These are phyloP conservation scores for Pichia nanzhaoensis DNA, from an alignment of 805 yeast genomes.

Conservation along the genomic window DNA sequence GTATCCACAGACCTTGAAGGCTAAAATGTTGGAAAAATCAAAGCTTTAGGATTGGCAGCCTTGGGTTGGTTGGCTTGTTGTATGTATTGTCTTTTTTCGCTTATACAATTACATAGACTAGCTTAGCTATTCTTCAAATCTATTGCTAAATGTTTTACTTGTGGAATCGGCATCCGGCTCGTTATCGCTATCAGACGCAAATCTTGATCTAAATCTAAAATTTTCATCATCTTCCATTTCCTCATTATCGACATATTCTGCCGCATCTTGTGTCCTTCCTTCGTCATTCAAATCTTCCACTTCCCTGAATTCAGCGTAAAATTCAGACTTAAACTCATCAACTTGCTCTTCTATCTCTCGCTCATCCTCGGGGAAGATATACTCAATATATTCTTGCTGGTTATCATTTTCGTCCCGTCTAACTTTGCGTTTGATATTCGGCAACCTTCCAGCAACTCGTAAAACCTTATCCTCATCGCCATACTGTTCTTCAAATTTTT, in stretches of 20 bases:
- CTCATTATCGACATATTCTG: no score
- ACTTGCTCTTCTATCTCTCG: conserved; percentile 17
- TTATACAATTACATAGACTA: not conserved
- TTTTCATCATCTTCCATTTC: conserved; percentile 2
- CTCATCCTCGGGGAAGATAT: conserved; percentile 61
- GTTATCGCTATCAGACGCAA: conserved; percentile 10
- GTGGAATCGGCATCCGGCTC: not conserved
- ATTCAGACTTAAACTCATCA: conserved; percentile 9
- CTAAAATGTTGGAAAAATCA: conserved; percentile 23
- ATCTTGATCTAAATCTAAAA: conserved; percentile 8
- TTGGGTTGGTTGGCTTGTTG: no score
- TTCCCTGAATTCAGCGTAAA: conserved; percentile 10
- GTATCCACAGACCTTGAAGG: conserved; percentile 39
- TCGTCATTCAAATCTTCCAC: conserved; percentile 5
- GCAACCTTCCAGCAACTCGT: conserved; percentile 41
- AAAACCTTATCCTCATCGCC: conserved; percentile 41
- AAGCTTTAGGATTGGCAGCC: no score
- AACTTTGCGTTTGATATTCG: conserved; percentile 44
- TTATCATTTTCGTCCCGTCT: conserved; percentile 35
- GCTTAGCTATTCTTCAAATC: not conserved
- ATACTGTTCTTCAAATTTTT: conserved; percentile 55
- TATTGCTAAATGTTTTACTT: not conserved
- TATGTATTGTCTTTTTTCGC: no score
- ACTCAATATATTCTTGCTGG: conserved; percentile 52
- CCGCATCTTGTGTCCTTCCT: not conserved